Evolutionary conservation across 371 early-diverging fungal genomes (phyloP).

Genomic region (Apophysomyces sp.): DNA sequence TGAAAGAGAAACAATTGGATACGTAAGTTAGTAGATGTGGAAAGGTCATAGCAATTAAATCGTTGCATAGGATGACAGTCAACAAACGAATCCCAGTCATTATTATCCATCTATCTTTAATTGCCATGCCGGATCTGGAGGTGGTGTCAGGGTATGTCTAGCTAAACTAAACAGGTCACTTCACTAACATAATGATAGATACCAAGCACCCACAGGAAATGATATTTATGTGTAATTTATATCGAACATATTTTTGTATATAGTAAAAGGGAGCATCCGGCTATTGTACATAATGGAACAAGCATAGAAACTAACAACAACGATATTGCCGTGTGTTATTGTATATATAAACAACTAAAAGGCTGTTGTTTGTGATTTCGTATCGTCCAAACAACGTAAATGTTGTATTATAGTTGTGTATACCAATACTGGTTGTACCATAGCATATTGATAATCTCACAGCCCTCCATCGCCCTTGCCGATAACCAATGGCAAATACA

Average conservation of each 20-base stretch:
- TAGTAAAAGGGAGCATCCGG: background rate
- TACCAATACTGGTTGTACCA: too few relatives aligned
- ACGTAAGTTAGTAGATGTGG: conserved; percentile 17
- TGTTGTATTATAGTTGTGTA: too few relatives aligned
- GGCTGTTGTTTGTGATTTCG: too few relatives aligned
- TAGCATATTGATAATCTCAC: too few relatives aligned
- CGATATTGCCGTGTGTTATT: too few relatives aligned
- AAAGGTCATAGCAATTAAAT: background rate
- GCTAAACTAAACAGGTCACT: background rate
- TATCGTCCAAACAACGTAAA: too few relatives aligned
- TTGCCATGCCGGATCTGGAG: conserved; percentile 35
- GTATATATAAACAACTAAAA: too few relatives aligned
- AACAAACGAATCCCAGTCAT: conserved; percentile 41
- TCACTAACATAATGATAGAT: conserved; percentile 5
- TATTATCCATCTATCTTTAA: conserved; percentile 36
- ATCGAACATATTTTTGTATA: background rate
- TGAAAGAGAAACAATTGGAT: conserved; percentile 34
- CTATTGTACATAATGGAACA: background rate
- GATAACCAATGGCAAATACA: too few relatives aligned
- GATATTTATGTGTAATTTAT: conserved; percentile 22
- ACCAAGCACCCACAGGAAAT: conserved; percentile 41
- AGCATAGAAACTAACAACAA: background rate
- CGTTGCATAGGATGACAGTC: conserved; percentile 29
- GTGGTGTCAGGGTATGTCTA: conserved; percentile 28
- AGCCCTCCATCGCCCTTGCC: too few relatives aligned